Conservation (phyloP, 2,329 filamentous ascomycete species). For the Sclerotinia spermophila region DNA sequence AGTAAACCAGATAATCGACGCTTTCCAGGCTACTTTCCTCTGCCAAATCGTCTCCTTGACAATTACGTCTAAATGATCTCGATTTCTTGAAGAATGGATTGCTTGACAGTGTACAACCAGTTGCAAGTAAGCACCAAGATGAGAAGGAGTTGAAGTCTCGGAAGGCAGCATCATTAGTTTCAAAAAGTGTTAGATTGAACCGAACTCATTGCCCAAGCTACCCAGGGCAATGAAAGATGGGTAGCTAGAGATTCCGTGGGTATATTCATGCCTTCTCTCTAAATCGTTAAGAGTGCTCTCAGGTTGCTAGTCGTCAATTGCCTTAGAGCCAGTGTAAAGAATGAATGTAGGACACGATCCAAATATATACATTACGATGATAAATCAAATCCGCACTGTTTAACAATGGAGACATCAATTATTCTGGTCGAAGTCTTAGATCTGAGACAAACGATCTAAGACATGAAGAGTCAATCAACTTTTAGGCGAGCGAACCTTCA, state of each 20-base stretch:
- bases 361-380: neutral
- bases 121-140: constrained; percentile 50
- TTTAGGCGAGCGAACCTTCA: neutral
- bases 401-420: neutral
- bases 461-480: neutral
- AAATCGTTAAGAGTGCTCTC: neutral
- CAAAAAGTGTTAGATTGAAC: constrained; percentile 4
- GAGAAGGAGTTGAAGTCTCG: constrained; percentile 48
- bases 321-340: neutral
- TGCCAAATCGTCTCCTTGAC: neutral
- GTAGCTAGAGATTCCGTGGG: neutral
- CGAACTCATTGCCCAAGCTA: neutral
- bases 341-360: neutral
- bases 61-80: constrained; percentile 42
- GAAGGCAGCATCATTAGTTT: constrained; percentile 28
- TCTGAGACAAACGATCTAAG: constrained; percentile 13
- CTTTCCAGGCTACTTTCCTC: constrained; percentile 21
- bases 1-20: constrained; percentile 41
- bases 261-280: neutral
- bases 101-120: constrained; percentile 51
- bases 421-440: constrained; percentile 1
- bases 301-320: neutral
- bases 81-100: constrained; percentile 40
- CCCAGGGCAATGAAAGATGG: neutral
- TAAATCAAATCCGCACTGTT: neutral